A percentile compares a stretch with the other conserved stretches of the same genome.
Conservation (phyloP, 305 asterid species). For the Fraxinus baroniana region DNA sequence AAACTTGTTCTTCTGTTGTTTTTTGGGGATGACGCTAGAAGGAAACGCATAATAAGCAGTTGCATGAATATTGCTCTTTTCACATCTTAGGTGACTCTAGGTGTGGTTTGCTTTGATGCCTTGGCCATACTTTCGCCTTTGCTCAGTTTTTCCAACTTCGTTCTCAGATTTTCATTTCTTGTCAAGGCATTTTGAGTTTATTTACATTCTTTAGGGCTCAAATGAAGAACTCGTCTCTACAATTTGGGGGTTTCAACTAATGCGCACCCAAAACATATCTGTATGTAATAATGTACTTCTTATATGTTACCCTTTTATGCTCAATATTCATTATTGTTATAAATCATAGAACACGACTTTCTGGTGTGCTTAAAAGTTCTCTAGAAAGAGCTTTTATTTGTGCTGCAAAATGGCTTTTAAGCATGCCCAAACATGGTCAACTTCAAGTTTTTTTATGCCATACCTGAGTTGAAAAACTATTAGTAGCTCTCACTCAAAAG, state of each 20-base stretch:
- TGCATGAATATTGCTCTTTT: constrained; percentile 28
- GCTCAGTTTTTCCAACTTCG: constrained; percentile 7
- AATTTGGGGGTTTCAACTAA: neutral
- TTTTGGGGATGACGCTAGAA: constrained; percentile 23
- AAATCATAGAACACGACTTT: neutral
- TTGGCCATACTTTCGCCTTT: constrained; percentile 22
- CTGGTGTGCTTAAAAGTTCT: neutral
- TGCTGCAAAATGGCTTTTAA: neutral
- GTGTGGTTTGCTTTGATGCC: constrained; percentile 26
- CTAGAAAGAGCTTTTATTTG: neutral
- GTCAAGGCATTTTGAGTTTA: constrained; percentile 21
- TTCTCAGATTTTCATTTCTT: neutral
- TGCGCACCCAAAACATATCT: neutral
- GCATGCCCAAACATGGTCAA: neutral
- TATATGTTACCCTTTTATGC: neutral
- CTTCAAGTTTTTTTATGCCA: neutral
- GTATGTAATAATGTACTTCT: neutral
- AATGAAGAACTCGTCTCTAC: constrained; percentile 17
- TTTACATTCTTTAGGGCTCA: constrained; percentile 27
- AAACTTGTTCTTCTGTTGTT: neutral
- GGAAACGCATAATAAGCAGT: constrained; percentile 40
- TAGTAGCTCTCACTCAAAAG: neutral
- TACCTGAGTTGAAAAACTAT: neutral
- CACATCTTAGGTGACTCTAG: constrained; percentile 24
- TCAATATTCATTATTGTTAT: neutral